Conservation (phyloP, 257 asterid species). For the Eucommia ulmoides region DNA sequence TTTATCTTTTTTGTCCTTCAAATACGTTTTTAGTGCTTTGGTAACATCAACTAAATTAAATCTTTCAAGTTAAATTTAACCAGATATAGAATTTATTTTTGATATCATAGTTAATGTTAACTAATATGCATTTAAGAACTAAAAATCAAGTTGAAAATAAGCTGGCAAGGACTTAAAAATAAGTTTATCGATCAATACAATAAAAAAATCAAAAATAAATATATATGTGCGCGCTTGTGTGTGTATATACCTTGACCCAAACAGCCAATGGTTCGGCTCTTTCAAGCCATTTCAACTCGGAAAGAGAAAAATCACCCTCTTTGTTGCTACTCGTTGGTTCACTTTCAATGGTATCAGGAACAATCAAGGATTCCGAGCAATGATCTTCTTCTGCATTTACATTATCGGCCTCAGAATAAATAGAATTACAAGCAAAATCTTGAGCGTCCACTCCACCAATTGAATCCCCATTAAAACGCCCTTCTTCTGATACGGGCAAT, state of each 20-base stretch:
- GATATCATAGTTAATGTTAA: too few species aligned
- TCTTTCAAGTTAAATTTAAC: too few species aligned
- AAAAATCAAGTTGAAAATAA: not conserved
- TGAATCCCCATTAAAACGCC: conserved; percentile 29
- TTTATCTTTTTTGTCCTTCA: too few species aligned
- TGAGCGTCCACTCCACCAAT: conserved; percentile 41
- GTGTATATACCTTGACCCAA: conserved; percentile 80
- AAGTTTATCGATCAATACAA: conserved; percentile 1
- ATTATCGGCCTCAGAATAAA: conserved; percentile 47
- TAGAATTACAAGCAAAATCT: conserved; percentile 38
- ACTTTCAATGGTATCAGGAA: conserved; percentile 28
- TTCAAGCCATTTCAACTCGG: conserved; percentile 39
- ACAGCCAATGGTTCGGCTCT: conserved; percentile 71
- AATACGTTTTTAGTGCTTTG: too few species aligned
- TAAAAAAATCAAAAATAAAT: conserved; percentile 4
- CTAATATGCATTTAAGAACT: too few species aligned
- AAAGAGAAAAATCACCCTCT: conserved; percentile 29
- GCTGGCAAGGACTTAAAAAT: too few species aligned
- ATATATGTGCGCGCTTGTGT: not conserved
- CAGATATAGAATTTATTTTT: too few species aligned
- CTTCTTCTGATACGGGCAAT: conserved; percentile 40
- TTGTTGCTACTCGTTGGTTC: conserved; percentile 24
- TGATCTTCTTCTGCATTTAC: conserved; percentile 40
- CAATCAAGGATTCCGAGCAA: conserved; percentile 15
- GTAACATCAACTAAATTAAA: too few species aligned